phyloP scores from a whole-genome alignment of 1,139 yeast genomes.

The Yamadazyma pseudoaaseri region DNA sequence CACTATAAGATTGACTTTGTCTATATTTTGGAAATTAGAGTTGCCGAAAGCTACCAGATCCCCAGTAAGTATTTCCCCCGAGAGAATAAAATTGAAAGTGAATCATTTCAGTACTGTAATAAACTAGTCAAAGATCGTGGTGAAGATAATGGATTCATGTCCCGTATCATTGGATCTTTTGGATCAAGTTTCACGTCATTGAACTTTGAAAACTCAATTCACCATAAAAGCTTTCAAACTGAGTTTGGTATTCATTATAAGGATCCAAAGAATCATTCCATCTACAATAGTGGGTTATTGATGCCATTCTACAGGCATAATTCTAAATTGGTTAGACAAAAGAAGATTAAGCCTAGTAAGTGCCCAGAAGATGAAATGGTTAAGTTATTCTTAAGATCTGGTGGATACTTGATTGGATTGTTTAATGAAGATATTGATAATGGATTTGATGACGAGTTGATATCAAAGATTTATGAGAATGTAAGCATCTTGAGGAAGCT shows the following conservation, averaged over 20 bases:
- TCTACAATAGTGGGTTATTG: constrained; percentile 46
- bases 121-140: constrained; percentile 27
- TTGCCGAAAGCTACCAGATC: constrained; percentile 45
- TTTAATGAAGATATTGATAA: constrained; percentile 34
- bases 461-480: constrained; percentile 46
- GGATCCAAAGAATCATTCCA: constrained; percentile 23
- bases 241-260: constrained; percentile 54
- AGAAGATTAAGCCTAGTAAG: constrained; percentile 9
- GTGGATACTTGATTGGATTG: constrained; percentile 58
- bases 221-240: constrained; percentile 49
- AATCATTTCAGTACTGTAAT: constrained; percentile 37
- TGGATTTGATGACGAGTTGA: constrained; percentile 36
- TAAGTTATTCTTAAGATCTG: constrained; percentile 50
- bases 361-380: constrained; percentile 12
- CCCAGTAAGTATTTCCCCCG: constrained; percentile 41
- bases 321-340: constrained; percentile 41
- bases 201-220: constrained; percentile 45
- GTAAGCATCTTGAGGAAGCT: constrained; percentile 40
- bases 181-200: constrained; percentile 32
- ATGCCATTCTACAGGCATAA: constrained; percentile 50
- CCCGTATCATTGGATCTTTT: constrained; percentile 49
- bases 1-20: constrained; percentile 47
- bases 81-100: constrained; percentile 42
- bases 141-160: constrained; percentile 31
- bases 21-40: constrained; percentile 56